Conservation (phyloP, 495 filamentous ascomycete species). For the Evernia prunastri region DNA sequence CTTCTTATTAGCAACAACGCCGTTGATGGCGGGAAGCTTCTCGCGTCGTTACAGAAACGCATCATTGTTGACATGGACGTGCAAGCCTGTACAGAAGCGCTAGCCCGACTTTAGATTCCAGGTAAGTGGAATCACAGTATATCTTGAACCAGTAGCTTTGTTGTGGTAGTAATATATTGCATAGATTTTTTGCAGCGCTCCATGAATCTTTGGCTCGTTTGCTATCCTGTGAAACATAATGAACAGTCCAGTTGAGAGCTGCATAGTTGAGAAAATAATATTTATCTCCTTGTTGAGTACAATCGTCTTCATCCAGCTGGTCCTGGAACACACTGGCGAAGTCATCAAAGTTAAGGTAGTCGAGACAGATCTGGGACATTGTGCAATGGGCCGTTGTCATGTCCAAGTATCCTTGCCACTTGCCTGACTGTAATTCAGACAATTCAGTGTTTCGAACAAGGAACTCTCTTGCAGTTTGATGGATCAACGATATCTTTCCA, state of each 20-base stretch:
- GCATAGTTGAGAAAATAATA: slow-evolving; percentile 2
- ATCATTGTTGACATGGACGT: too few relatives aligned
- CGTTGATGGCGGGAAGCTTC: too few relatives aligned
- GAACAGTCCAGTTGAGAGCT: not conserved
- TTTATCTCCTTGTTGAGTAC: not conserved
- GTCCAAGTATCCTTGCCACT: slow-evolving; percentile 13
- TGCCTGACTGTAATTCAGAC: not conserved
- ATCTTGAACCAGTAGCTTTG: slow-evolving; percentile 29
- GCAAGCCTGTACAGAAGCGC: too few relatives aligned
- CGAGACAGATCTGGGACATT: slow-evolving; percentile 12
- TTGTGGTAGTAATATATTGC: slow-evolving; percentile 2
- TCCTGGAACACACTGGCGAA: not conserved
- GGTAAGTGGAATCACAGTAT: not conserved
- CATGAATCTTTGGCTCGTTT: not conserved
- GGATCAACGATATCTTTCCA: slow-evolving; percentile 35
- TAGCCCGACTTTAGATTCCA: too few relatives aligned
- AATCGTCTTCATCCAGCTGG: not conserved
- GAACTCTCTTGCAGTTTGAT: slow-evolving; percentile 41
- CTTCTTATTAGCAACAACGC: too few relatives aligned
- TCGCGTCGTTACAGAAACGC: too few relatives aligned
- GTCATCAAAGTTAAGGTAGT: slow-evolving; percentile 7
- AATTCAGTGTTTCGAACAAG: slow-evolving; percentile 15
- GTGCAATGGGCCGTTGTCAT: slow-evolving; percentile 6
- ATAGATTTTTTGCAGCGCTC: not conserved
- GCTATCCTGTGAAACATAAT: slow-evolving; percentile 2